These are phyloP conservation scores for Cardamine chenopodiifolia DNA, from an alignment of 345 rosid species.

Conservation along the genomic window DNA sequence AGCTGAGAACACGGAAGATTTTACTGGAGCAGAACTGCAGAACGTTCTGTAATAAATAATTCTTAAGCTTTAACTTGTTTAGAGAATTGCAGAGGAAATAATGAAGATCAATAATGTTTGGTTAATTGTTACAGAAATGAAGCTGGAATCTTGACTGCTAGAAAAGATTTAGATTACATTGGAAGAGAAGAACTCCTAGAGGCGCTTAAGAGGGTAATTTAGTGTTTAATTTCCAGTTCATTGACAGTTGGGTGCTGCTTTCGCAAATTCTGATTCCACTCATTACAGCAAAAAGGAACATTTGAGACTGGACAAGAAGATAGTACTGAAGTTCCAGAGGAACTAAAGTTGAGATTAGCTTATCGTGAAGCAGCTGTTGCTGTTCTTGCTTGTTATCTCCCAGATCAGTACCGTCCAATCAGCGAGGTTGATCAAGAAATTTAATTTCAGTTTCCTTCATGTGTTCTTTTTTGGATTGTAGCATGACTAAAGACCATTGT, in stretches of 20 bases:
- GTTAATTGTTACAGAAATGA: conserved; percentile 65
- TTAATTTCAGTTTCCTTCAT: conserved; percentile 1
- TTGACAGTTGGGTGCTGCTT: not conserved
- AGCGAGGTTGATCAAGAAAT: conserved; percentile 55
- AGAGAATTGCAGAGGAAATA: not conserved
- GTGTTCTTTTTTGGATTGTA: not conserved
- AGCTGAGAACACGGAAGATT: conserved; percentile 83
- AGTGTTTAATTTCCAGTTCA: conserved; percentile 24
- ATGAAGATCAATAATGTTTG: conserved; percentile 37
- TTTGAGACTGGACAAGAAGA: conserved; percentile 98
- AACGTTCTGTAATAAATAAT: conserved; percentile 66
- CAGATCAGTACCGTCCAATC: conserved; percentile 75
- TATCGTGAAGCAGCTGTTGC: conserved; percentile 97
- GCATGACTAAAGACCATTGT: conserved; percentile 20
- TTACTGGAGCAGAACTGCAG: conserved; percentile 97
- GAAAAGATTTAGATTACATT: conserved; percentile 86
- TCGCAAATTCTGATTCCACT: conserved; percentile 18
- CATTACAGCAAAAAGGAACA: conserved; percentile 86
- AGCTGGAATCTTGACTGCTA: conserved; percentile 96
- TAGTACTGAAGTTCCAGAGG: conserved; percentile 79
- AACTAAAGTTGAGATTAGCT: conserved; percentile 80
- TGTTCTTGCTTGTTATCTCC: conserved; percentile 84
- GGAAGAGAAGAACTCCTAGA: conserved; percentile 90
- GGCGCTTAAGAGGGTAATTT: conserved; percentile 83
- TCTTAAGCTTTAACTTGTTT: conserved; percentile 17